Base-by-base conservation (phyloP, 2,329 filamentous ascomycete genomes). In the Penicillium sp. region DNA sequence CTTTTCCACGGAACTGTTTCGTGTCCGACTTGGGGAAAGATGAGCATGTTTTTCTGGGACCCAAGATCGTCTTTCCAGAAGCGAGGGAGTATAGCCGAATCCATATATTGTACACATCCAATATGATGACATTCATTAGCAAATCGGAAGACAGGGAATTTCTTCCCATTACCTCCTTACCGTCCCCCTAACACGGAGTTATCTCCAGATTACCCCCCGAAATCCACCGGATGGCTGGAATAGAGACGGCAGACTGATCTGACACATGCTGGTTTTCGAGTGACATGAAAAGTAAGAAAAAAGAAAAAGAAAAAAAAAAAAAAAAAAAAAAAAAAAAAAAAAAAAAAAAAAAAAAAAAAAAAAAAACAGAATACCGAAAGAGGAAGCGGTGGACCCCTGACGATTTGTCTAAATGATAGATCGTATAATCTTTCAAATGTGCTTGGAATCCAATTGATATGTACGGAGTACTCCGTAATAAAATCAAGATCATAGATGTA, bases 81-180 rank as follows among this genome's bases (percentile, higher is more conserved):
- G 18, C 10, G 16, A 42, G 32, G 53, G 29, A 38, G 20, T 20
- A 7, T 43, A 46, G 13, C 50, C 31, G 20, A 44, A 32, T 26
- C 20, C 14, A 31, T n/a, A 31, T 29, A 24, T 26, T 11, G 16
- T 38, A 38, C 13, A 47, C 13, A 26, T 45, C 39, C 18, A 38
- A 52, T 52, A 38, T 46, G 37, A 40, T 50, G 38, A 44, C 20
- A 31, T 31, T 11, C 29, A 50, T 35, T 20, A 49, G 26, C 57
- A 55, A 61, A 61, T 61, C 57, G 59, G 59, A 59, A 48, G 22
- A 3, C 26, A 18, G 42, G 57, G 57, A 59, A 53, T 55, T 18
- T 37, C 31, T 42, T 35, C 51, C 22, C 22, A 32, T 56, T 49
- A 31, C 26, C 43, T 48, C 49, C 49, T 52, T 52, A 6, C 49